A percentile compares a stretch with the other conserved stretches of the same genome.
Conservation (phyloP, 257 asterid species). For the Salvia splendens region DNA sequence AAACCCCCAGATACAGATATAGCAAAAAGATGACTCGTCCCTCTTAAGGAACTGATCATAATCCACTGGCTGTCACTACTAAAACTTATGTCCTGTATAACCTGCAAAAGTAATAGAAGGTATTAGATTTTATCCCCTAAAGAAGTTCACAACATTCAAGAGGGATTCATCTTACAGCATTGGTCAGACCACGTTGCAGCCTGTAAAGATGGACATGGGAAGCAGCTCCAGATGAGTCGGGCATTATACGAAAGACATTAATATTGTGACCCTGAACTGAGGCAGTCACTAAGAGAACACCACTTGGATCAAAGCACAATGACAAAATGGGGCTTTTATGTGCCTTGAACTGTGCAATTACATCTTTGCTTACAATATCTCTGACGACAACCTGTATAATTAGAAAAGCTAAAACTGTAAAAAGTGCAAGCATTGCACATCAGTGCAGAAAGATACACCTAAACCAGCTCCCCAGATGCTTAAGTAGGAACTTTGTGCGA, state of each 20-base stretch:
- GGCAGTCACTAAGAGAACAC: slow-evolving; percentile 66
- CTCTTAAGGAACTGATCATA: slow-evolving; percentile 66
- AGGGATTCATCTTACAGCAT: slow-evolving; percentile 59
- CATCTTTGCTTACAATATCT: slow-evolving; percentile 62
- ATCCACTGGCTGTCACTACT: slow-evolving; percentile 80
- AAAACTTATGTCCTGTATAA: slow-evolving; percentile 91
- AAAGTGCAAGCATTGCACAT: background rate
- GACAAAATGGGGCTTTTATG: slow-evolving; percentile 69
- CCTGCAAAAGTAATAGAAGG: slow-evolving; percentile 47
- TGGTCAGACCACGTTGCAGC: slow-evolving; percentile 89
- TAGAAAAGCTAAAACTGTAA: slow-evolving; percentile 25
- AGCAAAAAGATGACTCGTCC: slow-evolving; percentile 88
- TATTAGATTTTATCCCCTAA: slow-evolving; percentile 11
- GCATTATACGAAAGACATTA: slow-evolving; percentile 66
- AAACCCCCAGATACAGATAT: slow-evolving; percentile 69
- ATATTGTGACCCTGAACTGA: slow-evolving; percentile 93
- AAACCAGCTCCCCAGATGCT: background rate
- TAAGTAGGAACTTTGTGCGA: background rate
- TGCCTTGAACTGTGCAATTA: slow-evolving; percentile 84
- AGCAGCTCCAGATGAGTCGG: slow-evolving; percentile 48
- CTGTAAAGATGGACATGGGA: slow-evolving; percentile 70
- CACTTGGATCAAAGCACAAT: slow-evolving; percentile 58
- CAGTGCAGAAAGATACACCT: slow-evolving; percentile 2
- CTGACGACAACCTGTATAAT: slow-evolving; percentile 74
- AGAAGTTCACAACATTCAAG: slow-evolving; percentile 8